Evolutionary conservation across 768 basidiomycete genomes (phyloP).

Genomic region (Leccinum disarticulatum): DNA sequence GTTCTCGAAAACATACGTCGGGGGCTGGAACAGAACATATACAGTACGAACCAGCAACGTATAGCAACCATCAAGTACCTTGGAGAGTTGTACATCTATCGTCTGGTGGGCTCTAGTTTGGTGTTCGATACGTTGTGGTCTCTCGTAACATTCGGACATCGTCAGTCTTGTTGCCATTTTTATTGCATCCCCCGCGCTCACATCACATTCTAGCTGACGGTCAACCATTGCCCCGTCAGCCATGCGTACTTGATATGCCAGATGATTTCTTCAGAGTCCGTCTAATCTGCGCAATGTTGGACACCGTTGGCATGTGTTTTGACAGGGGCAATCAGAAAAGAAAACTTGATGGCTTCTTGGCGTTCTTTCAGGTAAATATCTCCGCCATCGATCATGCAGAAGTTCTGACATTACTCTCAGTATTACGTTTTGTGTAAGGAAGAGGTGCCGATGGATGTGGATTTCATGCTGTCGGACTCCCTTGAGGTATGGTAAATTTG

Average conservation of each 20-base stretch:
- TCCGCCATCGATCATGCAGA: neutral
- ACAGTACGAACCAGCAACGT: conserved; percentile 92
- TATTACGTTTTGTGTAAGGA: conserved; percentile 91
- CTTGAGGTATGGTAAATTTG: conserved; percentile 61
- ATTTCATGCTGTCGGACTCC: conserved; percentile 95
- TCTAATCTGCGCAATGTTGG: conserved; percentile 87
- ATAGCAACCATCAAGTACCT: conserved; percentile 92
- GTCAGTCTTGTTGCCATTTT: conserved; percentile 48
- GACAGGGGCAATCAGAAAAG: conserved; percentile 90
- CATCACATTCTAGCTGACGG: conserved; percentile 66
- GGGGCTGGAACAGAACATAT: conserved; percentile 91
- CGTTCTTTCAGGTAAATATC: conserved; percentile 81
- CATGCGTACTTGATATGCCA: conserved; percentile 80
- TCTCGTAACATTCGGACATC: conserved; percentile 91
- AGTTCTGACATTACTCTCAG: conserved; percentile 32
- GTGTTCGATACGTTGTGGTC: conserved; percentile 96
- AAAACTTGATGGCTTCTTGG: conserved; percentile 89
- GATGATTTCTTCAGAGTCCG: conserved; percentile 96
- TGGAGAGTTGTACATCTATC: conserved; percentile 96
- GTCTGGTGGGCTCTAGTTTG: conserved; percentile 83
- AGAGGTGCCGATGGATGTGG: conserved; percentile 92
- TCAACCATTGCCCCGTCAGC: conserved; percentile 76
- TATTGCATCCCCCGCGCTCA: conserved; percentile 8
- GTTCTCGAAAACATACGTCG: conserved; percentile 89
- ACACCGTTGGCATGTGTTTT: conserved; percentile 98